Evolutionary conservation across 2,329 filamentous ascomycete genomes (phyloP).

Genomic region (Nannizzia gypsea): DNA sequence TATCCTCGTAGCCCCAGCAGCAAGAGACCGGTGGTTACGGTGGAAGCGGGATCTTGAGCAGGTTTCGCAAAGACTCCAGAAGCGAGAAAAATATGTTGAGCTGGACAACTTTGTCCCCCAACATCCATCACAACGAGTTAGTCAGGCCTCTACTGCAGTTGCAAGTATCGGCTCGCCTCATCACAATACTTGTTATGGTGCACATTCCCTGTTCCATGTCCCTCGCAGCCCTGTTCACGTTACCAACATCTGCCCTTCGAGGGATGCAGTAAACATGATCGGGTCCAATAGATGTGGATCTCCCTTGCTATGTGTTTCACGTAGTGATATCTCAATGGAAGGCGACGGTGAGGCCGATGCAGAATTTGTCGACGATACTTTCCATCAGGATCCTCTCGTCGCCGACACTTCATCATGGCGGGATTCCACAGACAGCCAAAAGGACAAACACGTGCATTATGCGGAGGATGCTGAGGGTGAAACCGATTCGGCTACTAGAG

Average conservation of each 20-base stretch:
- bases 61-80: constrained; percentile 19
- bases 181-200: constrained; percentile 1
- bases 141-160: not conserved
- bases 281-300: not conserved
- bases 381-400: not conserved
- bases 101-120: not conserved
- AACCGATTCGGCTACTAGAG: not conserved
- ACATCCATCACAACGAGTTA: not conserved
- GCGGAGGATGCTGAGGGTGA: not conserved
- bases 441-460: not conserved
- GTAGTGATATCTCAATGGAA: not conserved
- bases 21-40: constrained; percentile 63
- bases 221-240: not conserved
- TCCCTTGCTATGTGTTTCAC: not conserved
- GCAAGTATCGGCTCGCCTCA: constrained; percentile 3
- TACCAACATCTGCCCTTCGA: not conserved
- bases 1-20: constrained; percentile 64
- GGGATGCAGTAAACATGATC: not conserved
- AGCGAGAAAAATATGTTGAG: constrained; percentile 17
- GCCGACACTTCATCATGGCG: not conserved
- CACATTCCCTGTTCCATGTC: constrained; percentile 4
- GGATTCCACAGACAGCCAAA: not conserved
- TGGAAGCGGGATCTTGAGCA: constrained; percentile 61
- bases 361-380: constrained; percentile 2
- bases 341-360: not conserved